A percentile compares a stretch with the other conserved stretches of the same genome.
Conservation (phyloP, 176 grass and related monocot species). For the Alloteropsis semialata region DNA sequence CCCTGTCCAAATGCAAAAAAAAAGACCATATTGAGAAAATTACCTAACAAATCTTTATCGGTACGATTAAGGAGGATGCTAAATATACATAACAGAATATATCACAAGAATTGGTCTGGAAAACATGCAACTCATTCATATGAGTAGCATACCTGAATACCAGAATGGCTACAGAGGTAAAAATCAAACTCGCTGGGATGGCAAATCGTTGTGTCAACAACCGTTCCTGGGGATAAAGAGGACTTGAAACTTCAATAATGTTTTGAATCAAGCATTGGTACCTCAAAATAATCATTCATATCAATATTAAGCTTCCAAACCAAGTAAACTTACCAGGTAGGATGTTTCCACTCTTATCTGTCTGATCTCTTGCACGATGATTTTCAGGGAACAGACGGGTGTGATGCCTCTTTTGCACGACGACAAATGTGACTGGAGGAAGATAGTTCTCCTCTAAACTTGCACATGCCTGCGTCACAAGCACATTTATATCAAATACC, state of each 20-base stretch:
- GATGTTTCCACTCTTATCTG: constrained; percentile 77
- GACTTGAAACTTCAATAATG: background rate
- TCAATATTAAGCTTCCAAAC: background rate
- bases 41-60: background rate
- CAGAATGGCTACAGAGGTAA: constrained; percentile 92
- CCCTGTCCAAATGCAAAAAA: constrained; percentile 38
- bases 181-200: constrained; percentile 92
- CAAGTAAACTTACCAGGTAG: constrained; percentile 46
- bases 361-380: constrained; percentile 41
- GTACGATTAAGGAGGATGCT: background rate
- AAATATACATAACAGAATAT: background rate
- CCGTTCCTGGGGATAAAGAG: constrained; percentile 24
- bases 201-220: constrained; percentile 69
- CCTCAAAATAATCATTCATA: background rate
- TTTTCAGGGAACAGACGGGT: constrained; percentile 73
- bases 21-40: background rate
- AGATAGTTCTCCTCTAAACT: constrained; percentile 52
- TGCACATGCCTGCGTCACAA: constrained; percentile 53
- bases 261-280: background rate
- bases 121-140: background rate
- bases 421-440: constrained; percentile 62
- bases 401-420: constrained; percentile 92
- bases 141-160: constrained; percentile 63
- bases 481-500: background rate
- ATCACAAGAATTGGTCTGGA: background rate